Base-by-base conservation (phyloP, 352 stramenopile genomes). In the Hyaloperonospora brassicae region DNA sequence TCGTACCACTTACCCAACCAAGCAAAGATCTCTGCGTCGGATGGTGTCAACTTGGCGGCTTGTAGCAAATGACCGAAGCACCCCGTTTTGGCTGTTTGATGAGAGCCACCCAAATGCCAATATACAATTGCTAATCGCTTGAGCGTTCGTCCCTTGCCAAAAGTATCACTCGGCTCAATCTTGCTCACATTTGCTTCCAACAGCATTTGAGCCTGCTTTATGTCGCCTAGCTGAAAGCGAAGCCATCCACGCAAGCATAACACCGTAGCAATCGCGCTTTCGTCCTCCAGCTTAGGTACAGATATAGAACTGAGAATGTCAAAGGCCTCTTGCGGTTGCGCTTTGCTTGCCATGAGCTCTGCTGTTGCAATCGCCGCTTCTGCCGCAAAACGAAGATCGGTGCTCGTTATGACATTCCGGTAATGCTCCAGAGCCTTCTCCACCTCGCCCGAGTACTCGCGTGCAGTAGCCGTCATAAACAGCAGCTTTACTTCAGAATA, bases 1-100 rank as follows among this genome's bases (percentile, higher is more conserved):
- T 73, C 57, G 50, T 94, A 94, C 78, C 80, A 94, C 48, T 76
- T 76, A 8, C 84, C 84, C 24, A 94, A 60, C 71, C 72, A 88
- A 0, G 59, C 67, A 40, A 92, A 94, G 14, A 79, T 73, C 30
- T 87, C 77, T 0, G 67, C 70, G 45, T 93, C 82, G 9, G 60
- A 66, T 17, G 84, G 79, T 14, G 71, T 72, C 2, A 93, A 52
- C 48, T 91, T 92, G 11, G 84, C 84, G 10, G 81, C 79, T 54
- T 84, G 75, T 9, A 94, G 55, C 42, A 94, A 50, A 25, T 72
- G 57, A 0, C 55, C 57, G 58, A 93, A 89, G 52, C 82, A 93
- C 21, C 61, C 71, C 0, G 61, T 42, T 48, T 92, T 94, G 23
- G 80, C 72, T 10, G 42, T 58, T 51, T 77, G 74, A 22, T 73